A percentile compares a stretch with the other conserved stretches of the same genome.
Conservation (phyloP, 2,329 filamentous ascomycete species). For the Fusarium humuli region DNA sequence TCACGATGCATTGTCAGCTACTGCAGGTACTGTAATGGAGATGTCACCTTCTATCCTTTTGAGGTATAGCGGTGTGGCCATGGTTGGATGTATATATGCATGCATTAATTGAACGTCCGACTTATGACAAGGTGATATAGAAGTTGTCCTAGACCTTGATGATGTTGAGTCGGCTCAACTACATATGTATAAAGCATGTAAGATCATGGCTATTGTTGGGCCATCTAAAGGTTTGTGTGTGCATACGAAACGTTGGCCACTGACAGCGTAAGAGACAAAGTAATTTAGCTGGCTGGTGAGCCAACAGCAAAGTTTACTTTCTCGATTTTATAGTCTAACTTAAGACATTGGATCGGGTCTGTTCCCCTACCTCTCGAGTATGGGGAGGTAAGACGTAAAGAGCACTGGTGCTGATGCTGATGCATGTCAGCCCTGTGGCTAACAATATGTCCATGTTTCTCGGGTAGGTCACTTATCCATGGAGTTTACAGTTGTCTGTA, state of each 20-base stretch:
- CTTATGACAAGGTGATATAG: slow-evolving; percentile 6
- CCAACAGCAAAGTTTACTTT: background rate
- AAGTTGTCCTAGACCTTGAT: background rate
- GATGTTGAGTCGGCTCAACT: background rate
- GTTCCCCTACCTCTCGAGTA: background rate
- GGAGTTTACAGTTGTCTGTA: background rate
- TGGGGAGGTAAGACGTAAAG: background rate
- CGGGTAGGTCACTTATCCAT: background rate
- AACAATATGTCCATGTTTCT: background rate
- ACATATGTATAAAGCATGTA: background rate
- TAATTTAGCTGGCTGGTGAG: background rate
- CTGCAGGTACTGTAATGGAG: slow-evolving; percentile 28
- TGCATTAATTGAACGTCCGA: background rate
- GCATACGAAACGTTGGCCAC: background rate
- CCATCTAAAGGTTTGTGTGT: background rate
- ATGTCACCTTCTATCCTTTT: slow-evolving; percentile 16
- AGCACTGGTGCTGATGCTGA: background rate
- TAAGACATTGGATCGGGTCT: background rate
- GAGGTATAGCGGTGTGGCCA: slow-evolving; percentile 18
- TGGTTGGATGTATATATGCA: slow-evolving; percentile 1
- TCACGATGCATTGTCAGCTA: slow-evolving; percentile 19
- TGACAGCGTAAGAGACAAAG: background rate
- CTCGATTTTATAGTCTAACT: background rate
- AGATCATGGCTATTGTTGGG: background rate
- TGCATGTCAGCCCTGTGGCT: background rate